phyloP scores from a whole-genome alignment of 2,329 filamentous ascomycete genomes.

The Trichophyton benhamiae region DNA sequence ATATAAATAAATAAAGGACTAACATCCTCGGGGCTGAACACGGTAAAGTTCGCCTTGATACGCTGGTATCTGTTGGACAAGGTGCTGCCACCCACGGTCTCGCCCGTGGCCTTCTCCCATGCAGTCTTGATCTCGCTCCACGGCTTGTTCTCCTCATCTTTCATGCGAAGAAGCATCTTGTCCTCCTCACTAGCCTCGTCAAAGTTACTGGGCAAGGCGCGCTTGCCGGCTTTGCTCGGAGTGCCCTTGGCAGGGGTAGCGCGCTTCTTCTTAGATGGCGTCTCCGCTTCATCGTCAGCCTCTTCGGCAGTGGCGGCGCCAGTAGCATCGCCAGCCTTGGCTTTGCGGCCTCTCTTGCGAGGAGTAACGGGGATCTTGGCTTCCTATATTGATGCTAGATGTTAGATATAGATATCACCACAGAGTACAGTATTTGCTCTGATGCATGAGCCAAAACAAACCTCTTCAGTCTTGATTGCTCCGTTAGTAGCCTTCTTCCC shows the following conservation, averaged over 20 bases:
- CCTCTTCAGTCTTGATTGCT: not conserved
- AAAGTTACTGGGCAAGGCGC: slow-evolving; percentile 17
- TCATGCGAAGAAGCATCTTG: slow-evolving; percentile 20
- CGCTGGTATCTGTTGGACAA: slow-evolving; percentile 28
- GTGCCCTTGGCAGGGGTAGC: not conserved
- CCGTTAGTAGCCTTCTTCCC: not conserved
- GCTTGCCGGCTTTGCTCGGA: slow-evolving; percentile 11
- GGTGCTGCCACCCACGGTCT: slow-evolving; percentile 24
- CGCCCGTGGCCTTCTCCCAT: slow-evolving; percentile 21
- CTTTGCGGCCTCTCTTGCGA: not conserved
- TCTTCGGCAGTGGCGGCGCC: not conserved
- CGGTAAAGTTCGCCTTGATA: slow-evolving; percentile 30
- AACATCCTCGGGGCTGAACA: slow-evolving; percentile 27
- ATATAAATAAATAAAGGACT: slow-evolving; percentile 7
- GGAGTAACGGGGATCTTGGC: slow-evolving; percentile 10
- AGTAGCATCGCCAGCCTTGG: slow-evolving; percentile 3
- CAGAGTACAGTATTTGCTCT: not conserved
- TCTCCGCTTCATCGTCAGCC: not conserved
- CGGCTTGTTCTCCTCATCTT: slow-evolving; percentile 16
- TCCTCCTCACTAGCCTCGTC: slow-evolving; percentile 17
- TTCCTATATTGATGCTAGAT: not conserved
- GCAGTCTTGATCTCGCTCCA: slow-evolving; percentile 20
- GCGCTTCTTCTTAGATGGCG: slow-evolving; percentile 1
- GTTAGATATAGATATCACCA: too few relatives aligned
- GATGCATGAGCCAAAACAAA: not conserved